Percentiles rank a stretch among this genome's conserved stretches.
These are phyloP conservation scores for Suhomyces sp. DNA, from an alignment of 805 yeast species.

Conservation along the genomic window DNA sequence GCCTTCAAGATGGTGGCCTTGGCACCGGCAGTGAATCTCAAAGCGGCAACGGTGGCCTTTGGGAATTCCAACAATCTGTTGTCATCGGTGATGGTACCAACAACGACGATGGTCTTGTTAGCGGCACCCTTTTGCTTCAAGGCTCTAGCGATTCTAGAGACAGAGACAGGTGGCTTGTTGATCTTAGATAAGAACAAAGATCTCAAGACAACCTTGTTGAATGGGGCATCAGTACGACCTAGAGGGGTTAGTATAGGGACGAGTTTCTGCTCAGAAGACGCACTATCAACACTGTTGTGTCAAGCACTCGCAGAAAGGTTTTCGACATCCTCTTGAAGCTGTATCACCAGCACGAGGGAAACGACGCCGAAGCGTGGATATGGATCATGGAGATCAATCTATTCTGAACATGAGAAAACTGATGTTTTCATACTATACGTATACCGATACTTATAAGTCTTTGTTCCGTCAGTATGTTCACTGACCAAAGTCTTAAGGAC, in stretches of 20 bases:
- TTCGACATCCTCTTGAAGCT: slow-evolving; percentile 5
- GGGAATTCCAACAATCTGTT: slow-evolving; percentile 91
- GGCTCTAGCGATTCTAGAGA: slow-evolving; percentile 86
- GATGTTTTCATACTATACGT: too few relatives aligned
- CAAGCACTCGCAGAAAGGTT: slow-evolving; percentile 30
- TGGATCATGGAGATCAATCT: too few relatives aligned
- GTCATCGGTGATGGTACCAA: slow-evolving; percentile 99
- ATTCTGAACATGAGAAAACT: too few relatives aligned
- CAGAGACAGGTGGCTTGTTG: slow-evolving; percentile 99
- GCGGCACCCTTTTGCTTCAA: slow-evolving; percentile 79
- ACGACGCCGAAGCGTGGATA: too few relatives aligned
- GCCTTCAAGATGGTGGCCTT: slow-evolving; percentile 95
- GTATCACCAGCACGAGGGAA: slow-evolving; percentile 19
- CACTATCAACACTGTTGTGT: slow-evolving; percentile 17
- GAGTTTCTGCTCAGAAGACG: slow-evolving; percentile 48
- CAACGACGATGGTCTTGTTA: slow-evolving; percentile 93
- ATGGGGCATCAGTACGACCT: slow-evolving; percentile 98
- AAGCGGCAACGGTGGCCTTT: slow-evolving; percentile 97
- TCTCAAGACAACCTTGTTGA: slow-evolving; percentile 96
- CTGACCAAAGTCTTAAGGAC: too few relatives aligned
- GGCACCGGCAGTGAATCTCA: slow-evolving; percentile 99
- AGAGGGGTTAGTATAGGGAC: slow-evolving; percentile 33
- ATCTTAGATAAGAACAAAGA: slow-evolving; percentile 95
- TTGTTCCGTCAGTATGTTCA: too few relatives aligned
- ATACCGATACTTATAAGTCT: too few relatives aligned